Base-by-base conservation (phyloP, 805 yeast genomes). In the Sugiyamaella marilandica region DNA sequence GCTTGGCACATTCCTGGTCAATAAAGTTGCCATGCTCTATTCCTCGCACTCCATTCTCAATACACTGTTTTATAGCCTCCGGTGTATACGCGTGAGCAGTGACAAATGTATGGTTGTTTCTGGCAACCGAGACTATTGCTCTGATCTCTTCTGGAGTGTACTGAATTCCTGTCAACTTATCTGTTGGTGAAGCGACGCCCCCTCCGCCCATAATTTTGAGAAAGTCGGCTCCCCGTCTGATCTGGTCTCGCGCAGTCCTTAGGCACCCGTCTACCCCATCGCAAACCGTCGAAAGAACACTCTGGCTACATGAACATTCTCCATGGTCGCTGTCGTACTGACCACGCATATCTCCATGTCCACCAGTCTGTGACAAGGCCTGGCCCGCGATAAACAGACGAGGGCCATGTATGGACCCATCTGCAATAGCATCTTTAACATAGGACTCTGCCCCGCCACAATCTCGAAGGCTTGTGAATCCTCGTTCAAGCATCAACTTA, bases 1-100 rank as follows among this genome's bases (percentile, higher is more conserved):
- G 80, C 56, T 96, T 96, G 73, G 90, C 96, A 66, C 94, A 81
- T 74, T 91, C 97, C 55, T 97, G 97, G 71, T 94, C 99, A 45
- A 45, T 45, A n/a, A 45, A 45, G 37, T 45, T 45, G 11, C 48
- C 48, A 29, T 45, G 48, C 36, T 45, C 48, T 3, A 29, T 45
- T 10, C 48, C 48, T 16, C 48, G 48, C 26, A 45, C 48, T 10
- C 48, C 48, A 31, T 45, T 45, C 5, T 45, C 36, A 16, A 45
- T 45, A 11, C 48, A 45, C 14, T 45, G 34, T 10, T 45, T 45
- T 14, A 45, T 45, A 10, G 48, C 48, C 19, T 29, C 48, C 10
- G 48, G 48, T 3, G 48, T 45, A 18, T 45, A 45, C 16, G 48
- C 48, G 31, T 45, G 48, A 14, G 48, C 48, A 26, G 48, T 45